Base-by-base conservation (phyloP, 495 filamentous ascomycete genomes). In the Aspergillus conjunctus region DNA sequence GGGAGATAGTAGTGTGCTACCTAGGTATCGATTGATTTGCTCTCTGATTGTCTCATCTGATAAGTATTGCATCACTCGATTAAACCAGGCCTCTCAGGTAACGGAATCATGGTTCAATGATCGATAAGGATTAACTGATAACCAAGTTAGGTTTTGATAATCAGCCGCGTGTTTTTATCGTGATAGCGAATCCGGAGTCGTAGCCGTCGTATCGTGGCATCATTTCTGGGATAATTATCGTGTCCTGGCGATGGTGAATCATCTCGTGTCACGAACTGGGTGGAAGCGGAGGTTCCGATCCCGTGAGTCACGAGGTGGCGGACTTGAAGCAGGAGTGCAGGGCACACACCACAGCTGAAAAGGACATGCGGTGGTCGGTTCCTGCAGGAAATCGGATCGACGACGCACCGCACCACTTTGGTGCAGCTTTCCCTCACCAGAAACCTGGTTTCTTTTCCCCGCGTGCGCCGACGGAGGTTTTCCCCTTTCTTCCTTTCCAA, bases 361-460 rank as follows among this genome's bases (percentile, higher is more conserved):
- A 33, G 54, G 31, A 39, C 50, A 45, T 34, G 45, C 33, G 31
- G 32, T 44, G 31, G 49, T 32, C 53, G 51, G 62, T 64, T 64
- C 62, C 62, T 64, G 62, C 62, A 64, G 61, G 21, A 56, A 56
- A 54, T 31, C 34, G 12, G 53, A 60, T 60, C 61, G 51, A 54
- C 46, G 39, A 41, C 51, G 53, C 39, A 45, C 30, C 21, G 26
- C 45, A 18, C 41, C 58, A 20, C 49, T 51, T 17, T 43, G 14
- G 49, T 60, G 60, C 60, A 62, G 60, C 54, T 58, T 53, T 17
- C 39, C 44, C 39, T 54, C 43, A 49, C 33, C 41, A 54, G 52
- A 55, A 20, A 21, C 44, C 17, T 48, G 17, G 44, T 1, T 20
- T 48, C 10, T 21, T 11, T 26, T 26, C 26, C 26, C 26, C 26